Evolutionary conservation across 2,329 filamentous ascomycete genomes (phyloP), one percentile per base, ranked within the genome.

Genomic region (Fusarium sp.): DNA sequence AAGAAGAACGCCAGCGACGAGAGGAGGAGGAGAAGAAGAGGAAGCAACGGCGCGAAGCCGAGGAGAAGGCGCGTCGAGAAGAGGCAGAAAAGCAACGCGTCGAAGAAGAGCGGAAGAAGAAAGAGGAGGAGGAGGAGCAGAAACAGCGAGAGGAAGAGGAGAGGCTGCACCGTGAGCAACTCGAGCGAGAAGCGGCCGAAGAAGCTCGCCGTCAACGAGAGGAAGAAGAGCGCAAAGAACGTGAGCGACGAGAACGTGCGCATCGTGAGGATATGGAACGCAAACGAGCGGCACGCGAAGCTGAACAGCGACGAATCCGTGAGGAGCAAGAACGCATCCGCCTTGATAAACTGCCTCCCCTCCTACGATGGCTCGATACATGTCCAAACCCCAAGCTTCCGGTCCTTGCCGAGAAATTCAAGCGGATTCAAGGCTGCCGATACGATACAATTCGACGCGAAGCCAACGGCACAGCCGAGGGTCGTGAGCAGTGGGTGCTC

Each of bases 401-500:
- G 10, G 82, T 84, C 25, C 78, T 89, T 54, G 88, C 89, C 9
- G 82, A 86, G 58, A 86, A 86, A 47, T 91, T 92, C 78, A 84
- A 84, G 69, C 83, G 81, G 52, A 87, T 91, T 69, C 86, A 89
- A 73, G 90, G 90, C 21, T 88, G 90, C 53, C 88, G 90, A 28
- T 91, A 89, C 76, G 90, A 92, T 79, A 91, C 89, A 8, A 90
- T 92, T 64, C 85, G 85, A 19, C 85, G 86, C 7, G 84, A 85
- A 35, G 82, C 86, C 19, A 88, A 86, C 10, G 86, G 87, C 12
- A 88, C 86, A 16, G 74, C 85, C 4, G 86, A 86, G 52, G 90
- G 89, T n/a, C 86, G 89, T 56, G 90, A 92, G 74, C 89, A 90
- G 73, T 92, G 90, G 90, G 81, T 92, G 62, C 85, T 92, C 56